phyloP scores from a whole-genome alignment of 2,329 filamentous ascomycete genomes.

The Diaporthe caulivora region DNA sequence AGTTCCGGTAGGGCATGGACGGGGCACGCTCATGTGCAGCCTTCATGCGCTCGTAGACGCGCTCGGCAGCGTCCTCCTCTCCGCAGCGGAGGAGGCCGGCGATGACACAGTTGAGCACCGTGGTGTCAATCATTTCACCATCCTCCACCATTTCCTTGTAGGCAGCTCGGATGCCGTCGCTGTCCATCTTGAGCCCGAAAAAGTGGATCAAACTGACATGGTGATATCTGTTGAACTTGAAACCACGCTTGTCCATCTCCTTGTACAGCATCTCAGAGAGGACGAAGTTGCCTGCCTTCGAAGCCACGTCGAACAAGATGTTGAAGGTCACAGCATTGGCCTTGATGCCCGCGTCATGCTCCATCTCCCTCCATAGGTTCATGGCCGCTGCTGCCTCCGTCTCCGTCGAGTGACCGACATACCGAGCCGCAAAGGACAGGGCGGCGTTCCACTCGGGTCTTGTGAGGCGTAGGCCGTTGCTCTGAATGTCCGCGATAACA shows the following conservation, averaged over 20 bases:
- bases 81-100: constrained; percentile 80
- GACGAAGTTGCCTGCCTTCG: constrained; percentile 85
- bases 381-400: constrained; percentile 77
- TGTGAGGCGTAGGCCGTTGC: constrained; percentile 76
- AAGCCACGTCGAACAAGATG: constrained; percentile 88
- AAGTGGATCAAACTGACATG: constrained; percentile 87
- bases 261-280: constrained; percentile 87
- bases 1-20: constrained; percentile 58
- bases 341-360: constrained; percentile 73
- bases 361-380: constrained; percentile 90
- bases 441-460: constrained; percentile 85
- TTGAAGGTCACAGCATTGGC: constrained; percentile 90
- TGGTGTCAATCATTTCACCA: constrained; percentile 89
- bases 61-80: constrained; percentile 81
- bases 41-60: constrained; percentile 90
- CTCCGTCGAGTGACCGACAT: constrained; percentile 69
- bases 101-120: constrained; percentile 89
- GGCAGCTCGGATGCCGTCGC: constrained; percentile 78
- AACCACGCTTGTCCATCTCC: constrained; percentile 80
- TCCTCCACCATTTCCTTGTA: constrained; percentile 87
- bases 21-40: constrained; percentile 59
- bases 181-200: constrained; percentile 81
- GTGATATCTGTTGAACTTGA: constrained; percentile 82
- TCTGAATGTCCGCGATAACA: constrained; percentile 85
- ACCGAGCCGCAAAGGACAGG: constrained; percentile 82